phyloP scores from a whole-genome alignment of 768 basidiomycete species.

The Phylloporus rhodoxanthus region DNA sequence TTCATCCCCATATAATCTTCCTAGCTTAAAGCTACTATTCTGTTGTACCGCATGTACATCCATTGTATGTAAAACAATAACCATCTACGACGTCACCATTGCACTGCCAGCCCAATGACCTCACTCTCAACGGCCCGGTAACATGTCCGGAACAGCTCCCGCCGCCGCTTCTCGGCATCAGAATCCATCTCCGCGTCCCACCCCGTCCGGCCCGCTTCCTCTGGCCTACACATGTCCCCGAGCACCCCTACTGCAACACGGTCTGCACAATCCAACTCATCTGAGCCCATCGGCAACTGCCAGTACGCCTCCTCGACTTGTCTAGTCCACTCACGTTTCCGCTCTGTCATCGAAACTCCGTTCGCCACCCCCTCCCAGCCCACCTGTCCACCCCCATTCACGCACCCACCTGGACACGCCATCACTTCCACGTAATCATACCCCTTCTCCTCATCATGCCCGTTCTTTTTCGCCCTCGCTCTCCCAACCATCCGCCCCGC shows the following conservation, averaged over 20 bases:
- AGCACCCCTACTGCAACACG: conserved; percentile 35
- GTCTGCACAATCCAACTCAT: conserved; percentile 28
- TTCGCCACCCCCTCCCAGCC: conserved; percentile 48
- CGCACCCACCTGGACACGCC: conserved; percentile 97
- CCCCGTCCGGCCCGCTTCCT: conserved; percentile 24
- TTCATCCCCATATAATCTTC: conserved; percentile 19
- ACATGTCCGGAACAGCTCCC: conserved; percentile 61
- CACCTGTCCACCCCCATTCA: conserved; percentile 92
- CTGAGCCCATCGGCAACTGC: conserved; percentile 34
- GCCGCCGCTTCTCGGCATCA: conserved; percentile 39
- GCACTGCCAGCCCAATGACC: conserved; percentile 67
- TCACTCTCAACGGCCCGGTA: conserved; percentile 87
- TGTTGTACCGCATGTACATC: conserved; percentile 17
- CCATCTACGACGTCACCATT: conserved; percentile 47
- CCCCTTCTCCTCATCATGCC: conserved; percentile 35
- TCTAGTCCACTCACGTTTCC: conserved; percentile 75
- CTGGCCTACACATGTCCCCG: conserved; percentile 36
- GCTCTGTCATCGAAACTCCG: conserved; percentile 49
- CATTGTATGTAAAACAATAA: conserved; percentile 13
- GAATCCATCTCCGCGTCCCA: conserved; percentile 39
- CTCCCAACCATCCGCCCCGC: conserved; percentile 40
- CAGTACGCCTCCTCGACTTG: conserved; percentile 83
- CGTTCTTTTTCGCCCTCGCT: conserved; percentile 31
- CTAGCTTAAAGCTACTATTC: conserved; percentile 30
- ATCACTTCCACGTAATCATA: conserved; percentile 97